These are phyloP conservation scores for Fusarium sp. DNA, from an alignment of 2,329 filamentous ascomycete genomes.

Conservation along the genomic window DNA sequence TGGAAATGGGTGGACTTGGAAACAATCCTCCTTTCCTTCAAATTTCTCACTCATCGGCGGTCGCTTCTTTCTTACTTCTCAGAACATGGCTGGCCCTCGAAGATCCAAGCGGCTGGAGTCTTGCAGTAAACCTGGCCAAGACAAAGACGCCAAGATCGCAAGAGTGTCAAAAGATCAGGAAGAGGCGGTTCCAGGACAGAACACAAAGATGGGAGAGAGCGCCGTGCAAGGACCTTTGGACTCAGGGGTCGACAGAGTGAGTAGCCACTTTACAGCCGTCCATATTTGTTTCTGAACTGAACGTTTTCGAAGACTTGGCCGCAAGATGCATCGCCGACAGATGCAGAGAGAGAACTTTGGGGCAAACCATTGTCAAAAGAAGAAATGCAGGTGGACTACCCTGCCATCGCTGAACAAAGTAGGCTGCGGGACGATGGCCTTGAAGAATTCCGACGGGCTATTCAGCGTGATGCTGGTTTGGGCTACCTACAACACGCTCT, in stretches of 20 bases:
- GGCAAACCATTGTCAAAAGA: too few relatives aligned
- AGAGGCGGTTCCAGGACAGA: rapidly evolving
- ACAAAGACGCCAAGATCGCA: not conserved
- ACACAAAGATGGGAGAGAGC: rapidly evolving
- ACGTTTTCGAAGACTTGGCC: not conserved
- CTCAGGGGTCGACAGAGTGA: not conserved
- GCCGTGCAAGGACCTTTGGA: not conserved
- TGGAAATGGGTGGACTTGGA: not conserved
- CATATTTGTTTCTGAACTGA: not conserved
- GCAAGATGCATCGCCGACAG: too few relatives aligned
- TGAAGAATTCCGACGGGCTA: too few relatives aligned
- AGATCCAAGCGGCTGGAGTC: not conserved
- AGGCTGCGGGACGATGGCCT: too few relatives aligned
- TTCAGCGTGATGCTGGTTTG: too few relatives aligned
- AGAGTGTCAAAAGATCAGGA: not conserved
- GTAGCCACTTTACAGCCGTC: not conserved
- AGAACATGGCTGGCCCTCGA: not conserved
- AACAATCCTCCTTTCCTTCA: not conserved
- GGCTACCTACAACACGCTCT: too few relatives aligned
- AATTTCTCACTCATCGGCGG: rapidly evolving
- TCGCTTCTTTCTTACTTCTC: not conserved
- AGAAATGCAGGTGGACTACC: too few relatives aligned
- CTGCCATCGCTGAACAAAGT: too few relatives aligned
- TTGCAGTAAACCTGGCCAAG: not conserved
- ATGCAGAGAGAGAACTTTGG: too few relatives aligned